Evolutionary conservation across 2,329 filamentous ascomycete species (phyloP), one percentile per base, ranked within the genome.

Genomic region (Pseudogymnoascus sp.): DNA sequence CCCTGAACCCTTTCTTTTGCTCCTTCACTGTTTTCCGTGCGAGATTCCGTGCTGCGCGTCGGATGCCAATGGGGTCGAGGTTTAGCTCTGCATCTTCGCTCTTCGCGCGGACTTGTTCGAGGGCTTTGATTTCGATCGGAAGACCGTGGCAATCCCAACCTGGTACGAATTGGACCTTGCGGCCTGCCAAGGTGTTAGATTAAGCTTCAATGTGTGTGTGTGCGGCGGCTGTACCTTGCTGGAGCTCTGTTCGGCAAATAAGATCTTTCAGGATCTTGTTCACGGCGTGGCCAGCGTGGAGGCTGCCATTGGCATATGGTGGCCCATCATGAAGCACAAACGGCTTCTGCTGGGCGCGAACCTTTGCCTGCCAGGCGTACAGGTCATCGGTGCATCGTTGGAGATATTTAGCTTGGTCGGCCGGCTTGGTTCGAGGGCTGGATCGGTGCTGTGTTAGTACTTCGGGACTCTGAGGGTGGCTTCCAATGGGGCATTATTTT

Each of bases 181-280:
- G 87, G 16, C 91, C 70, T 76, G 38, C 16, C 11, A 33, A 25
- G 21, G 40, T 41, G 61, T 61, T 25, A 49, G 61, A 62, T 40
- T 35, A 25, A 45, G 21, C 40, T 58, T 21, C 28, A 31, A 21
- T 9, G 41, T 8, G 37, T 11, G 41, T 49, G 59, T 37, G 52
- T 25, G 31, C 5, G 41, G 41, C 31, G 23, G 63, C 58, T 70
- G 69, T 70, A 69, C 81, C 95, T 71, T 88, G 83, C 65, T 90
- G 86, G 64, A 97, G 79, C 77, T 96, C 87, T 65, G 88, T 86
- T 41, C 95, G 85, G 69, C 92, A 82, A 65, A 96, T 90, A 71
- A 97, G 90, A 76, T 99, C 95, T 79, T 99, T 99, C 64, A 96
- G 81, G 69, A 97, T 88, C 78, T 99, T 99, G 77, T 99, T 99